phyloP scores from a whole-genome alignment of 2,329 filamentous ascomycete genomes.

The Hymenoscyphus scutula region DNA sequence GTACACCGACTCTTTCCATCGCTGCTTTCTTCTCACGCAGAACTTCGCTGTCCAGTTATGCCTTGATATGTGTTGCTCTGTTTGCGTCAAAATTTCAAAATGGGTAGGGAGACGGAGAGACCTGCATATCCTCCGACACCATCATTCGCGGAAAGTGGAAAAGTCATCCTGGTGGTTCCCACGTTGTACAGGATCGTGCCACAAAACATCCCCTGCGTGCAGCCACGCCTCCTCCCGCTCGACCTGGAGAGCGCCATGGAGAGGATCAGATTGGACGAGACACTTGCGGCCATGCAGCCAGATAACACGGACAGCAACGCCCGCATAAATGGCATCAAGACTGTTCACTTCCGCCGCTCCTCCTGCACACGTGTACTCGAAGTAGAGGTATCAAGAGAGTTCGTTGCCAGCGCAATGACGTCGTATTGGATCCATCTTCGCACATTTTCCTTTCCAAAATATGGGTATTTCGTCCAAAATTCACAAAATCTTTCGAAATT shows the following conservation, averaged over 20 bases:
- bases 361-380: constrained; percentile 24
- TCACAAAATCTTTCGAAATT: neutral
- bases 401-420: constrained; percentile 20
- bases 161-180: constrained; percentile 2
- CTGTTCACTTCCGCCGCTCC: neutral
- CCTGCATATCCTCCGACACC: constrained; percentile 12
- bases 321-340: constrained; percentile 17
- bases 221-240: constrained; percentile 17
- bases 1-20: constrained; percentile 7
- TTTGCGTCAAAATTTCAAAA: constrained; percentile 18
- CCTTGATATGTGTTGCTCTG: constrained; percentile 13
- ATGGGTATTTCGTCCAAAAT: constrained; percentile 1
- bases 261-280: constrained; percentile 16
- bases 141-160: constrained; percentile 14
- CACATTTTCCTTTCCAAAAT: constrained; percentile 2
- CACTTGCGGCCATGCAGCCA: constrained; percentile 14
- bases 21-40: constrained; percentile 15
- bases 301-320: constrained; percentile 15
- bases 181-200: constrained; percentile 18
- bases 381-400: constrained; percentile 18
- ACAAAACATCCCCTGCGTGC: constrained; percentile 7
- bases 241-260: constrained; percentile 16
- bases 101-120: constrained; percentile 5
- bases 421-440: constrained; percentile 8
- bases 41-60: constrained; percentile 8